These are phyloP conservation scores for Iberis pinnata DNA, from an alignment of 345 rosid species.

Conservation along the genomic window DNA sequence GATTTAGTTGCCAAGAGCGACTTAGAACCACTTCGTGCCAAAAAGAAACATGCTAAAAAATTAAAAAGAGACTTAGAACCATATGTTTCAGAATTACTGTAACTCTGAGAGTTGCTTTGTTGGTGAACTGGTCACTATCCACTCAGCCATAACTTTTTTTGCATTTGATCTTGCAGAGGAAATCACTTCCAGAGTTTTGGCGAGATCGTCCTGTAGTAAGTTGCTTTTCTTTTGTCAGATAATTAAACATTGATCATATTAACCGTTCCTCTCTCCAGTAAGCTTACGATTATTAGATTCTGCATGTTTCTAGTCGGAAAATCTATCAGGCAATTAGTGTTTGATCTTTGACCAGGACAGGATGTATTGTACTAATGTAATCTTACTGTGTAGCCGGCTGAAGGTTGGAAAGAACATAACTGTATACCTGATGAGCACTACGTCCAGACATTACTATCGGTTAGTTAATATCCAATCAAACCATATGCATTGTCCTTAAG, in stretches of 20 bases:
- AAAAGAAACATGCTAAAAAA: too few relatives aligned
- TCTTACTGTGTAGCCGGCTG: constrained; percentile 55
- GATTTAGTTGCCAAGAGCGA: background rate
- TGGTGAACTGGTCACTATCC: constrained; percentile 5
- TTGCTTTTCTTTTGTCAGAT: constrained; percentile 20
- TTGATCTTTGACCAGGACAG: constrained; percentile 1
- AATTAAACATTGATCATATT: background rate
- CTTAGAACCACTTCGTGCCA: constrained; percentile 6
- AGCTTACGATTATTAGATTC: too few relatives aligned
- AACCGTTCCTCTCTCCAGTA: background rate
- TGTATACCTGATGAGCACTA: constrained; percentile 98
- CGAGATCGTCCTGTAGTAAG: constrained; percentile 75
- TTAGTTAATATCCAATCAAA: constrained; percentile 37
- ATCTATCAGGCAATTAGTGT: background rate
- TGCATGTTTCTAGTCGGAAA: background rate
- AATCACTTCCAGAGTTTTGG: constrained; percentile 90
- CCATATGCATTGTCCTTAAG: background rate
- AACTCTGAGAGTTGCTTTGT: constrained; percentile 7
- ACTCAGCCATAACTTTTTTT: constrained; percentile 4
- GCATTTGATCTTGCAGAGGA: constrained; percentile 50
- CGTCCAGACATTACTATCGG: constrained; percentile 85
- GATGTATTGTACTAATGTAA: constrained; percentile 11
- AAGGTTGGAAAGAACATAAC: constrained; percentile 78
- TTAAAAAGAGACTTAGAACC: background rate
- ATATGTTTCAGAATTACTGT: background rate